Percentiles rank a stretch among this genome's conserved stretches.
Evolutionary conservation across 148 eudicot genomes (phyloP).

Genomic region (Amaranthus cruentus): DNA sequence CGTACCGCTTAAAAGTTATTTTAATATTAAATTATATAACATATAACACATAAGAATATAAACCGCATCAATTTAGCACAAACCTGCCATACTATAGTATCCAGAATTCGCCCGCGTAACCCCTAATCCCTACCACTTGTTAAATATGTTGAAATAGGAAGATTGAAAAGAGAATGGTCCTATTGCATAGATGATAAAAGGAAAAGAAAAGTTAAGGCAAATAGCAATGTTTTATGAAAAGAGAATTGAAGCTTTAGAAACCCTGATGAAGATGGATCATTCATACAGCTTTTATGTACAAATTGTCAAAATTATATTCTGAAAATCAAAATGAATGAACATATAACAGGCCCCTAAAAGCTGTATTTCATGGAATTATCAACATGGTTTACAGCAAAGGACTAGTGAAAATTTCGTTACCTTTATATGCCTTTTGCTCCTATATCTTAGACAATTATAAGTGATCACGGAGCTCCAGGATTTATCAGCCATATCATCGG

Average conservation of each 20-base stretch:
- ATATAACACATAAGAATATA: too few relatives aligned
- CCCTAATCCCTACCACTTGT: background rate
- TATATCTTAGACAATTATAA: background rate
- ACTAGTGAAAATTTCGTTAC: background rate
- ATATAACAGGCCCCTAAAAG: slow-evolving; percentile 18
- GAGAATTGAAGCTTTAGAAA: background rate
- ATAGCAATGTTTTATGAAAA: slow-evolving; percentile 9
- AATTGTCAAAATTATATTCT: slow-evolving; percentile 13
- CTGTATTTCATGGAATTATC: slow-evolving; percentile 11
- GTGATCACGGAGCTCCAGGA: too few relatives aligned
- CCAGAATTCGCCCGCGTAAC: too few relatives aligned
- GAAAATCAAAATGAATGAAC: slow-evolving; percentile 15
- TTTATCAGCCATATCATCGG: too few relatives aligned
- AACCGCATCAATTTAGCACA: too few relatives aligned
- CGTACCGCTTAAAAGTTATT: too few relatives aligned
- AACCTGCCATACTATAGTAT: too few relatives aligned
- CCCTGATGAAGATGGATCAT: slow-evolving; percentile 9
- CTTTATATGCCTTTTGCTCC: slow-evolving; percentile 14
- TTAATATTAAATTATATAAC: too few relatives aligned
- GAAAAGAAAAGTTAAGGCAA: slow-evolving; percentile 16
- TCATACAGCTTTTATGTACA: slow-evolving; percentile 6
- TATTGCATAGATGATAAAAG: background rate
- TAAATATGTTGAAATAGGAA: background rate
- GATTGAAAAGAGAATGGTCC: slow-evolving; percentile 1
- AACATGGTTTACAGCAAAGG: background rate